Evolutionary conservation across 2,329 filamentous ascomycete genomes (phyloP), one percentile per base, ranked within the genome.

Genomic region (Pseudocercospora cruenta): DNA sequence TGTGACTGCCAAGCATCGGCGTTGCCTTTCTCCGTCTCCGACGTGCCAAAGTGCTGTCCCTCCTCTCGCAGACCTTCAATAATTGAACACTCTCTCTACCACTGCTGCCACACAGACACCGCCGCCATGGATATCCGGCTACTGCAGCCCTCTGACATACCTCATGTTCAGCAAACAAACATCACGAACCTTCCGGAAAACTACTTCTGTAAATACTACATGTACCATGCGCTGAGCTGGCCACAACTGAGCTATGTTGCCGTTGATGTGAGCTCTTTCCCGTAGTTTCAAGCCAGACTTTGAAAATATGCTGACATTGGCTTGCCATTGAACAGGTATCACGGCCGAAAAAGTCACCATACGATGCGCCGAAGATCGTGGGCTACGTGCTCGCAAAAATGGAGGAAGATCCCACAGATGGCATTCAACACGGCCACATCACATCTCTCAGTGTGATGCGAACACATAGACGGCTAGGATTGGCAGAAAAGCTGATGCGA

Each of bases 161-260:
- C 92, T 72, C 90, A 95, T 78, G 93, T 99, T 78, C 95, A 99
- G 83, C 93, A 96, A 81, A 94, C 94, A 78, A 98, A 99, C 85
- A 94, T 99, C 79, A 96, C 96, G 80, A 99, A 99, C 84, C 87
- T 99, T 62, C 95, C 95, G 71, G 95, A 99, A 82, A 99, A 99
- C 86, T 99, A 99, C 87, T 98, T 98, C 80, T 92, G 97, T 82
- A 99, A 99, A 87, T 99, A 99, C 86, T 99, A 99, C 84, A 89
- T 99, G 77, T 99, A 99, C 87, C 95, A 99, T 82, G 94, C 94
- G 16, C 89, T 98, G 72, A 96, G 93, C 74, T 99, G 95, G 95
- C 95, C 95, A 54, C 94, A 98, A 82, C 88, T 99, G 71, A 94
- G 91, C 81, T 98, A 94, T 81, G 94, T 99, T 64, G 95, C 95